Base-by-base conservation (phyloP, 768 basidiomycete species). In the Russula olivacea region DNA sequence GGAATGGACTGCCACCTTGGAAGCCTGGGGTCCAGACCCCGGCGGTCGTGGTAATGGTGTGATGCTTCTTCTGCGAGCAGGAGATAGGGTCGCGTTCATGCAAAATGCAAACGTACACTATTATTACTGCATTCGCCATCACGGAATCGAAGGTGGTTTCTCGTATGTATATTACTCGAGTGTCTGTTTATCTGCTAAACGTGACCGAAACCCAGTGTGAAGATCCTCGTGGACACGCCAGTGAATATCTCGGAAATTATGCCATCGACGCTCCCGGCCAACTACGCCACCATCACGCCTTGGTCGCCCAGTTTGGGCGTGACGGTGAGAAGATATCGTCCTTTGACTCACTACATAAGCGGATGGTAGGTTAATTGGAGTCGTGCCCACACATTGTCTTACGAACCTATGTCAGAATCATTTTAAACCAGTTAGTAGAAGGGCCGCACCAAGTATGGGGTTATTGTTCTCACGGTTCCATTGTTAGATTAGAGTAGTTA, bases 101-200 rank as follows among this genome's bases (percentile, higher is more conserved):
- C 74, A 83, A 53, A 76, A 76, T 59, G 80, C 82, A 28, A 82
- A 81, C 43, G 65, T 72, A 49, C 74, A 73, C 47, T 83, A 83
- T 71, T 75, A 75, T 58, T 84, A 83, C 68, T 74, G 73, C 10
- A 68, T 81, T 40, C 75, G 75, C 60, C 78, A 79, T 65, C 62
- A 71, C 55, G 72, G 68, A 12, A 72, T 72, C 36, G 76, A 76
- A 68, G 77, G 73, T 36, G 74, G 75, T 51, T 72, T 83, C 65
- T 77, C 77, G 82, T 82, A 72, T 69, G 81, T 76, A 45, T 32
- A 23, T 17, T 43, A 21, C 25, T 19, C 23, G 54, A 23, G 10
- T 6, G 21, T 34, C 2, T 28, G 25, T 4, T 21, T 15, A 10
- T 50, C 36, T 49, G 34, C 53, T 66, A 34, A 63, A 17, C 2